Evolutionary conservation across 352 stramenopile species (phyloP).

Genomic region (Globisporangium perplexum): DNA sequence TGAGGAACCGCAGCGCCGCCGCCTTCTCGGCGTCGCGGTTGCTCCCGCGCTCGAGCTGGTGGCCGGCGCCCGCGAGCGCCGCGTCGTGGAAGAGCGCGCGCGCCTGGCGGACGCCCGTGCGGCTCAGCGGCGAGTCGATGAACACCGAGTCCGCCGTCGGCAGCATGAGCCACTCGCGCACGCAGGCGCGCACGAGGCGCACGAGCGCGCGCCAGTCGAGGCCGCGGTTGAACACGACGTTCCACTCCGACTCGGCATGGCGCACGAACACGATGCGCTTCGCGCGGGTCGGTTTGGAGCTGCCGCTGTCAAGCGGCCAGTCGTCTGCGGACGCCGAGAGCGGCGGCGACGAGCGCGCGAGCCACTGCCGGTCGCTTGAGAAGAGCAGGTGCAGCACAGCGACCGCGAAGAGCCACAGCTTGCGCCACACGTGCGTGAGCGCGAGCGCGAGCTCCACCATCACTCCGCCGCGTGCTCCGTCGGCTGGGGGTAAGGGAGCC

Average conservation of each 20-base stretch:
- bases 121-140: constrained; percentile 80
- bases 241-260: constrained; percentile 88
- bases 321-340: background rate
- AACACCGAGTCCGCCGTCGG: constrained; percentile 72
- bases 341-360: background rate
- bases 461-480: constrained; percentile 1
- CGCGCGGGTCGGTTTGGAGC: background rate
- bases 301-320: background rate
- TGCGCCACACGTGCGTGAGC: constrained; percentile 44
- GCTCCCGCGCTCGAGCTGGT: background rate
- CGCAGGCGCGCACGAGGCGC: constrained; percentile 44
- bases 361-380: constrained; percentile 62
- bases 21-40: constrained; percentile 15
- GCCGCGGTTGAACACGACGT: constrained; percentile 85
- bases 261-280: constrained; percentile 82
- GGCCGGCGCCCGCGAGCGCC: background rate
- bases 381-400: constrained; percentile 66
- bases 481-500: background rate
- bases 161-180: constrained; percentile 63
- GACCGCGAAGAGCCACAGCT: constrained; percentile 57
- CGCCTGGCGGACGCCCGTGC: constrained; percentile 47
- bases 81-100: constrained; percentile 35
- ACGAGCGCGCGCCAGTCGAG: constrained; percentile 33
- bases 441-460: constrained; percentile 21
- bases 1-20: constrained; percentile 41